phyloP scores from a whole-genome alignment of 495 filamentous ascomycete species.

The Aspergillus conjunctus region DNA sequence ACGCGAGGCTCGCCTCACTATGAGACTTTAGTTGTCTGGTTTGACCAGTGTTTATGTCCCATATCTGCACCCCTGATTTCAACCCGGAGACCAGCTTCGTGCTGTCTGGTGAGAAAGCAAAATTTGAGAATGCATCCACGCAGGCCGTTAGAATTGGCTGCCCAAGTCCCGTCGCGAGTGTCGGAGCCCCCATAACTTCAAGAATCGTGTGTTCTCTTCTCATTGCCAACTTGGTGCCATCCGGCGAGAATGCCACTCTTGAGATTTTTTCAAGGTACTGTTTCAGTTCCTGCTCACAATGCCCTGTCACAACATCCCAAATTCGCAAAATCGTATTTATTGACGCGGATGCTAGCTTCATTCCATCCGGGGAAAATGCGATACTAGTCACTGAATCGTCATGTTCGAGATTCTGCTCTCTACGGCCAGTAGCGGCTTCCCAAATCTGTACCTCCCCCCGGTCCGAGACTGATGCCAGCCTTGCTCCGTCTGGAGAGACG shows the following conservation, averaged over 20 bases:
- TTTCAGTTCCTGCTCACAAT: background rate
- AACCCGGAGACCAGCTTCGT: no score
- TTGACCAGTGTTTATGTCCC: no score
- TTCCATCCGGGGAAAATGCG: background rate
- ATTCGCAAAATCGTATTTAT: background rate
- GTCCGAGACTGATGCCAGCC: background rate
- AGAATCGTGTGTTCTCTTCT: background rate
- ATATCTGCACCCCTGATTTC: background rate
- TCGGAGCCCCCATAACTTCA: slow-evolving; percentile 14
- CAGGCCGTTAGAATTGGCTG: no score
- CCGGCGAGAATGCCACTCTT: slow-evolving; percentile 10
- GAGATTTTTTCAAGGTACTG: background rate
- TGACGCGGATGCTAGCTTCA: background rate
- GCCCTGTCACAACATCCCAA: background rate
- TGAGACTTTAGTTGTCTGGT: no score
- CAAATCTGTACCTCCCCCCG: background rate
- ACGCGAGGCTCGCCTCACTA: background rate
- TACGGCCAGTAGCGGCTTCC: background rate
- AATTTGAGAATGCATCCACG: no score
- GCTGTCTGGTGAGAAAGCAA: no score
- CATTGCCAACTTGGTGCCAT: slow-evolving; percentile 5
- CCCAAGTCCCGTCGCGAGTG: slow-evolving; percentile 7
- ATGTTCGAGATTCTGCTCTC: no score
- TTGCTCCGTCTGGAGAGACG: background rate
- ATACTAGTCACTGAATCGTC: background rate